phyloP scores from a whole-genome alignment of 2,329 filamentous ascomycete genomes.

The Colletotrichum filicis region DNA sequence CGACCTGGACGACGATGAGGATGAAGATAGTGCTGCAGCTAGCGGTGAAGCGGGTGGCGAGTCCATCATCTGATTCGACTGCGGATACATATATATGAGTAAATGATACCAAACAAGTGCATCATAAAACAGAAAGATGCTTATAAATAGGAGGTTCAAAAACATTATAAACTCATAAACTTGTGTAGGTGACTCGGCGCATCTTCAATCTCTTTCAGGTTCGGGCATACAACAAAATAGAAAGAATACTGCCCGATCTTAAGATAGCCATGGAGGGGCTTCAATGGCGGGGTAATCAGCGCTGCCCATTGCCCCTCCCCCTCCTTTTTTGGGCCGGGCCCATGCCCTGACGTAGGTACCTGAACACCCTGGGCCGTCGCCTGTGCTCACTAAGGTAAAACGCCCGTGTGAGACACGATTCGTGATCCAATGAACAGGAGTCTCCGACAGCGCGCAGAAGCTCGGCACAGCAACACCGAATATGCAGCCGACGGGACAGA shows the following conservation, averaged over 20 bases:
- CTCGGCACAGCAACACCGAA: conserved; percentile 31
- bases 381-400: no score
- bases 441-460: not conserved
- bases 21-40: conserved; percentile 45
- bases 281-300: conserved; percentile 4
- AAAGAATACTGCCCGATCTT: no score
- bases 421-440: not conserved
- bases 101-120: not conserved
- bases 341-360: not conserved
- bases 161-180: no score
- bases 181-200: no score
- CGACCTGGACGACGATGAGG: conserved; percentile 80
- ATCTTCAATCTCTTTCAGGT: no score
- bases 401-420: not conserved
- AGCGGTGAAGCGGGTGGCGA: conserved; percentile 12
- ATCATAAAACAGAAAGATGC: not conserved
- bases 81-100: not conserved
- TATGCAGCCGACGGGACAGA: conserved; percentile 13
- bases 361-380: no score
- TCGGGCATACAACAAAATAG: no score
- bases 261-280: not conserved
- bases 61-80: conserved; percentile 14
- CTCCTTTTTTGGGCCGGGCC: not conserved
- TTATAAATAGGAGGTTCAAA: no score
- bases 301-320: conserved; percentile 12